Conservation (phyloP, 2,329 filamentous ascomycete species). For the Alternaria arborescens region DNA sequence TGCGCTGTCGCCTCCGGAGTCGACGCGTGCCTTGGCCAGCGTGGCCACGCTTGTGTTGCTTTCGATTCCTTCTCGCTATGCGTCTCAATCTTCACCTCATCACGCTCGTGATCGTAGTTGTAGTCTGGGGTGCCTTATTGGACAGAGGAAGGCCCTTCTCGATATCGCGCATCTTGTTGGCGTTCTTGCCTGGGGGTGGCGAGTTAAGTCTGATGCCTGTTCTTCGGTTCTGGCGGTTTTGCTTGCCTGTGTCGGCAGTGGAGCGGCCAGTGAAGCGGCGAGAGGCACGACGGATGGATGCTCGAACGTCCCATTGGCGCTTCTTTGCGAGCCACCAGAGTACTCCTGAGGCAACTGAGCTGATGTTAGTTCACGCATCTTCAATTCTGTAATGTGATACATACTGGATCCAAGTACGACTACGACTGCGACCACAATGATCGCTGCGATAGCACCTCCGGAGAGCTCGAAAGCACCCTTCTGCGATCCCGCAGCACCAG, state of each 20-base stretch:
- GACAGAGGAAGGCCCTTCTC: slow-evolving; percentile 45
- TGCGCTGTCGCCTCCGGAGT: slow-evolving; percentile 4
- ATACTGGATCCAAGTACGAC: slow-evolving; percentile 70
- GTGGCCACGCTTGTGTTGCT: neutral
- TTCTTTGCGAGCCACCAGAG: slow-evolving; percentile 86
- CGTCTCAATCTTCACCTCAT: slow-evolving; percentile 16
- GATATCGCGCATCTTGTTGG: slow-evolving; percentile 36
- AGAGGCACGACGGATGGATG: slow-evolving; percentile 73
- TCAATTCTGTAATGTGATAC: slow-evolving; percentile 35
- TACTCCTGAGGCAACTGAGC: slow-evolving; percentile 67
- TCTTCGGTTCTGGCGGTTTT: slow-evolving; percentile 46
- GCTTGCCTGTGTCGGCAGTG: slow-evolving; percentile 31
- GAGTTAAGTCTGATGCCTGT: slow-evolving; percentile 49
- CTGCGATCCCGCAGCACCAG: slow-evolving; percentile 72
- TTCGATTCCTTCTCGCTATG: neutral
- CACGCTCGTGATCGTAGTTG: slow-evolving; percentile 47
- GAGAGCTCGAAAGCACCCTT: slow-evolving; percentile 70
- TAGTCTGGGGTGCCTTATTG: slow-evolving; percentile 36
- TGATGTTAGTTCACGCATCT: slow-evolving; percentile 19
- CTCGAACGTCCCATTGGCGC: slow-evolving; percentile 80
- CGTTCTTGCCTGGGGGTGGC: slow-evolving; percentile 40
- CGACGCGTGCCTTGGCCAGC: slow-evolving; percentile 2
- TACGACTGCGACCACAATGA: slow-evolving; percentile 75
- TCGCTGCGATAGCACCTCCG: slow-evolving; percentile 74
- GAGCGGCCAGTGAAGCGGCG: slow-evolving; percentile 56